phyloP scores from a whole-genome alignment of 306 rosid genomes.

The Cercis canadensis region DNA sequence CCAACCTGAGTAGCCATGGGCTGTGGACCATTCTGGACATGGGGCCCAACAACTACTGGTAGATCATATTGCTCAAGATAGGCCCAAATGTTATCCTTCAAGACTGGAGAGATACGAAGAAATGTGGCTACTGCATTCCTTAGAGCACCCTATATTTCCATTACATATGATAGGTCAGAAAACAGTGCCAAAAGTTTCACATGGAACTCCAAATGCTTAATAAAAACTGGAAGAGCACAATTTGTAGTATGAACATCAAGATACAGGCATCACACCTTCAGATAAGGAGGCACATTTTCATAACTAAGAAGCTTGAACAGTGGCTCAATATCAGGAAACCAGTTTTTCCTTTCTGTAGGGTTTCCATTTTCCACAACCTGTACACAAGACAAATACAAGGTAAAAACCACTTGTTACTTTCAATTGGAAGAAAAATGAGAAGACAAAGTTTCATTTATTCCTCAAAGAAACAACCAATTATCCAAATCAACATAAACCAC shows the following conservation, averaged over 20 bases:
- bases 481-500: constrained; percentile 8
- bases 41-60: constrained; percentile 89
- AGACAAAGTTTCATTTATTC: neutral
- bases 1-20: constrained; percentile 73
- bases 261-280: constrained; percentile 65
- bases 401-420: constrained; percentile 30
- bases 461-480: constrained; percentile 13
- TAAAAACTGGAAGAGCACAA: constrained; percentile 32
- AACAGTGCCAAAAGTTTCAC: constrained; percentile 28
- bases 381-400: constrained; percentile 32
- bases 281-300: constrained; percentile 95
- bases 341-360: constrained; percentile 79
- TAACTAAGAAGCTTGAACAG: constrained; percentile 96
- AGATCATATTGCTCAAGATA: constrained; percentile 96
- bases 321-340: constrained; percentile 97
- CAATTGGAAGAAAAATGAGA: constrained; percentile 22
- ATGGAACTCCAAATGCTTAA: constrained; percentile 38
- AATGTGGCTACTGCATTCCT: constrained; percentile 86
- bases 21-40: constrained; percentile 66
- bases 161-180: constrained; percentile 34
- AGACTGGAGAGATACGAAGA: constrained; percentile 72
- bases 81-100: constrained; percentile 86
- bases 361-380: constrained; percentile 95
- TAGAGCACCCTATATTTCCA: constrained; percentile 76
- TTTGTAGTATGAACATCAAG: constrained; percentile 29